Evolutionary conservation across 768 basidiomycete species (phyloP), one percentile per base, ranked within the genome.

Genomic region (Lactarius evosmus): DNA sequence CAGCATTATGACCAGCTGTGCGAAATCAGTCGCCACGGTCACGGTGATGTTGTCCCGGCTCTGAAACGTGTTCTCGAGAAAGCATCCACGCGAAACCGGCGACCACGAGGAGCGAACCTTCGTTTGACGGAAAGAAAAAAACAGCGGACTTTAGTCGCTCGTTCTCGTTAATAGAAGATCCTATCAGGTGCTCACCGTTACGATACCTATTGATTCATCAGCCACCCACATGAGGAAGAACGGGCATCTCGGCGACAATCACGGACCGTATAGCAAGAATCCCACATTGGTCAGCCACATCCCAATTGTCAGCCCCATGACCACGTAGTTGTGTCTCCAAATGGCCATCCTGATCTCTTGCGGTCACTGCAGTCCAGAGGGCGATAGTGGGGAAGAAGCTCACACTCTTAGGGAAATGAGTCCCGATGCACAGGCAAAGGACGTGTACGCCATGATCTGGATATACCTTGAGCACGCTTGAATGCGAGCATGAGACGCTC

Each of bases 391-490:
- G 29, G 41, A 25, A 1, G 29, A 19, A 22, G 11, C 63, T 58
- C 30, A 64, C 63, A 64, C 58, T 52, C 63, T 58, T 2, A 64
- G 17, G 9, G 58, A 17, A 34, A 64, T 64, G 22, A 64, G 63
- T 14, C n/a, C 7, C 3, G 58, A 64, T 41, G 52, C 58, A 46
- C 50, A 58, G 3, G 50, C 52, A 30, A 64, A 59, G 16, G 58
- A 38, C 4, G 33, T 27, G 53, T 55, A 60, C 1, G 30, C 58
- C 16, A 49, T 14, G 27, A 46, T 49, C 58, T 64, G 17, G 12
- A 17, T 17, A 27, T 34, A 19, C 19, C 7, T 27, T 55, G 40
- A 49, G 53, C 19, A 17, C 11, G 7, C 19, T 2, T 25, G 46
- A 49, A 25, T 12, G 53, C 17, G 22, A n/a, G n/a, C n/a, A n/a